A percentile compares a stretch with the other conserved stretches of the same genome.
phyloP scores from a whole-genome alignment of 192 early-diverging fungal genomes.

The Rhizoclosmatium globosum region DNA sequence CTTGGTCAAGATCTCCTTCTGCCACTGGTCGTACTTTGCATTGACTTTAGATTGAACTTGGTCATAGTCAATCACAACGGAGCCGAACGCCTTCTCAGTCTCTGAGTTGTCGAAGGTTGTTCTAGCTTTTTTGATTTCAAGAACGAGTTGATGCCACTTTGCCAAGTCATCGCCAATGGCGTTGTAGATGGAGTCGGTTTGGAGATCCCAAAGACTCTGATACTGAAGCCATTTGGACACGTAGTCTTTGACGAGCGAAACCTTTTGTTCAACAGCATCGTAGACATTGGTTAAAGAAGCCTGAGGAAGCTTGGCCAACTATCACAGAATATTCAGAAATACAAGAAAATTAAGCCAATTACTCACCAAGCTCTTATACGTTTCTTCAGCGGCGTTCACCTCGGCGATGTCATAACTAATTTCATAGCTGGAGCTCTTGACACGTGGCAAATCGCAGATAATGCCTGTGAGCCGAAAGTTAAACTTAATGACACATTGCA shows the following conservation, averaged over 20 bases:
- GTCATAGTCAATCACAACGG: slow-evolving; percentile 91
- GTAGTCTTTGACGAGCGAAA: slow-evolving; percentile 81
- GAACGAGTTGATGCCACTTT: slow-evolving; percentile 92
- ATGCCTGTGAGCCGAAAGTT: slow-evolving; percentile 52
- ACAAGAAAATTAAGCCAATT: slow-evolving; percentile 1
- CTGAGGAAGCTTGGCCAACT: slow-evolving; percentile 74
- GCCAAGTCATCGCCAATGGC: slow-evolving; percentile 87
- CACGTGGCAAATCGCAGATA: slow-evolving; percentile 83
- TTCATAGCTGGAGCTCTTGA: slow-evolving; percentile 93
- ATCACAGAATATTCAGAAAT: background rate
- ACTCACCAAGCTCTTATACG: slow-evolving; percentile 69
- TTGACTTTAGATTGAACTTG: slow-evolving; percentile 99
- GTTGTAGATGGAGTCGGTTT: slow-evolving; percentile 81
- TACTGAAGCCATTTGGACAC: slow-evolving; percentile 96
- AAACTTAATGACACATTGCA: background rate
- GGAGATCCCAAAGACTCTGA: slow-evolving; percentile 98
- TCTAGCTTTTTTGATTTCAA: slow-evolving; percentile 94
- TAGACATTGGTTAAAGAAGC: slow-evolving; percentile 81
- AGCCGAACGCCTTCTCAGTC: slow-evolving; percentile 86
- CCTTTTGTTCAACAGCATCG: slow-evolving; percentile 80
- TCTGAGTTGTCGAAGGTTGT: slow-evolving; percentile 97
- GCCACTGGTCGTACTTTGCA: slow-evolving; percentile 97
- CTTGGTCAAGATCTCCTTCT: slow-evolving; percentile 91
- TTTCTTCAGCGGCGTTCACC: slow-evolving; percentile 56
- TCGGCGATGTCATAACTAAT: slow-evolving; percentile 60